Base-by-base conservation (phyloP, 1,139 yeast genomes). In the Pichia sp. region DNA sequence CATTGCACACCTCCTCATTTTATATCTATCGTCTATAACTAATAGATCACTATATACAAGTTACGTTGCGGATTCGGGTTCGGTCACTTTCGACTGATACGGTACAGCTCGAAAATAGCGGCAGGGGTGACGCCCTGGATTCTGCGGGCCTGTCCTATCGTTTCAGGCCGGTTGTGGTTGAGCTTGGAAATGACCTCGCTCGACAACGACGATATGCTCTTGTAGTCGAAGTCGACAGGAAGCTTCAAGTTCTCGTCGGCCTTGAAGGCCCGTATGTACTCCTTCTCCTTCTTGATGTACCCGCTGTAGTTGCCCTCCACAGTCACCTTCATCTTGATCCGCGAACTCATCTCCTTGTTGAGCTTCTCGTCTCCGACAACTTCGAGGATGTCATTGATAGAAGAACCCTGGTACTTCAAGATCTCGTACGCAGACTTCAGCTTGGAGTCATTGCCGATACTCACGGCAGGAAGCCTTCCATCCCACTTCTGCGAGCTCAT, bases 41-140 rank as follows among this genome's bases (percentile, higher is more conserved):
- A 26, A 46, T 51, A 32, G 7, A 51, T 41, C 31, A 43, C 8
- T 16, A 51, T 51, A 32, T 29, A 51, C 54, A 42, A n/a, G 50
- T 40, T 43, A 38, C 41, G 15, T 38, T 38, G 16, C 16, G 15
- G 38, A 5, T 38, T 38, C 41, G 29, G 29, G 29, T 10, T 38
- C 8, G 15, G 15, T 38, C 51, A 49, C 46, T 56, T 56, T 44
- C 60, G 62, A 7, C 67, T 62, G 31, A 75, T 62, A 49, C 75
- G 68, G 63, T 81, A 85, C 45, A 87, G 74, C 62, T 85, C 90
- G 63, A 85, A 85, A 3, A 85, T 73, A 0, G 92, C 86, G 1
- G 90, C 89, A 0, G 98, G 97, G 0, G 98, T 93, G 1, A 93
- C 85, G 0, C 99, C 98, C 65, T 93, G 96, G 16, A 92, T 87